Conservation (phyloP, 257 asterid genomes). For the Voacanga thouarsii region DNA sequence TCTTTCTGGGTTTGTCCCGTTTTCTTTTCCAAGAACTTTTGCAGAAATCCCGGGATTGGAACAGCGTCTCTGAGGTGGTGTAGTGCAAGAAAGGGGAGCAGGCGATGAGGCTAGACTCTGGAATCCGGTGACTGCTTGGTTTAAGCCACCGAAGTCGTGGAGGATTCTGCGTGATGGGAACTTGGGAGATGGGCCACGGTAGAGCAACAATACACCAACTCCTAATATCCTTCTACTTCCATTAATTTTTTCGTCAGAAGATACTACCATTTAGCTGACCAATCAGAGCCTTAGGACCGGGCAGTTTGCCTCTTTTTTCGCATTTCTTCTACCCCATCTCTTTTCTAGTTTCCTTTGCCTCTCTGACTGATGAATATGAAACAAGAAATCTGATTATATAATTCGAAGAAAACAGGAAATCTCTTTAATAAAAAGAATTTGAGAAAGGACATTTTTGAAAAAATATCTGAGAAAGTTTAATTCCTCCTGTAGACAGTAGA, state of each 20-base stretch:
- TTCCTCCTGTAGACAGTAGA: too few relatives aligned
- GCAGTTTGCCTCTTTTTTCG: background rate
- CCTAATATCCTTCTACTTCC: background rate
- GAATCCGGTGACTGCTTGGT: background rate
- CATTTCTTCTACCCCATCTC: too few relatives aligned
- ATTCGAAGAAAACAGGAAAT: too few relatives aligned
- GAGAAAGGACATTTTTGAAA: too few relatives aligned
- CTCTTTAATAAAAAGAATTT: too few relatives aligned
- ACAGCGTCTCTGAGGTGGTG: background rate
- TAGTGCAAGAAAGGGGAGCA: background rate
- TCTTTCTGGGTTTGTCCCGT: background rate
- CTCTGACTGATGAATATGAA: too few relatives aligned
- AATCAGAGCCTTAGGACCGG: background rate
- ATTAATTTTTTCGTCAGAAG: too few relatives aligned
- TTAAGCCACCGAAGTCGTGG: background rate
- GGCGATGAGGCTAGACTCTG: too few relatives aligned
- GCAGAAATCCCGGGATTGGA: constrained; percentile 13
- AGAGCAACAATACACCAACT: background rate
- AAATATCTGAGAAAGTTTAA: too few relatives aligned
- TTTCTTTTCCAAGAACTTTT: constrained; percentile 15
- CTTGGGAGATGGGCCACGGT: background rate
- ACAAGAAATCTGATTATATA: too few relatives aligned
- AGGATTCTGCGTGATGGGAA: background rate
- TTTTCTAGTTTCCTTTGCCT: too few relatives aligned
- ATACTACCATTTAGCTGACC: background rate